Evolutionary conservation across 148 eudicot genomes (phyloP), one percentile per base, ranked within the genome.

Genomic region (Mesembryanthemum crystallinum): DNA sequence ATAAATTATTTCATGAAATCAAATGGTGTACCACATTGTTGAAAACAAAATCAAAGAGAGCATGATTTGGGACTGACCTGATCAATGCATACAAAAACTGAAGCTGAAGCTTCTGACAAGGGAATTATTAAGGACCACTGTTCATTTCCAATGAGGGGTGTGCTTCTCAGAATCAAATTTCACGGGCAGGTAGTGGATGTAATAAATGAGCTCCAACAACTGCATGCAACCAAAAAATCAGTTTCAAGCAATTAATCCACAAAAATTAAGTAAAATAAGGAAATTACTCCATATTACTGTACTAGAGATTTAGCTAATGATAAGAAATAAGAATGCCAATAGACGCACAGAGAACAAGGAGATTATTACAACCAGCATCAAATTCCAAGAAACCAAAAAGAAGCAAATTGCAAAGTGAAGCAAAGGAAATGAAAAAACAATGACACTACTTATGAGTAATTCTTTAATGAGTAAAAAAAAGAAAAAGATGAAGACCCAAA

Each of bases 171-270:
- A 63, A 47, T 71, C 64, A 61, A 62, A 33, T 29, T 69, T 71
- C 76, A 80, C 80, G 84, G 79, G 47, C 54, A 49, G 27, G n/a
- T 60, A 33, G 47, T 67, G 68, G 47, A 21, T 24, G 35, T 77
- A 85, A 73, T 85, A 65, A 85, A 80, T 83, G 84, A 83, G 60
- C 68, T 77, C 15, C 77, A 74, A 81, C 74, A 67, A 57, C 67
- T 78, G 79, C 84, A 78, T 78, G 71, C 74, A 73, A 18, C 61
- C 60, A 68, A 30, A 35, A 71, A 73, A 29, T n/a, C 67, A 66
- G 21, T 47, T 17, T 39, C 73, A 73, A 73, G 54, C 45, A 74
- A 24, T 32, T 32, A 74, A 64, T 69, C 72, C 49, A 15, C 8
- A 4, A 18, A 29, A 23, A 49, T 33, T 17, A 74, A 18, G 64